Base-by-base conservation (phyloP, 2,329 filamentous ascomycete species). In the Gliomastix tumulicola region DNA sequence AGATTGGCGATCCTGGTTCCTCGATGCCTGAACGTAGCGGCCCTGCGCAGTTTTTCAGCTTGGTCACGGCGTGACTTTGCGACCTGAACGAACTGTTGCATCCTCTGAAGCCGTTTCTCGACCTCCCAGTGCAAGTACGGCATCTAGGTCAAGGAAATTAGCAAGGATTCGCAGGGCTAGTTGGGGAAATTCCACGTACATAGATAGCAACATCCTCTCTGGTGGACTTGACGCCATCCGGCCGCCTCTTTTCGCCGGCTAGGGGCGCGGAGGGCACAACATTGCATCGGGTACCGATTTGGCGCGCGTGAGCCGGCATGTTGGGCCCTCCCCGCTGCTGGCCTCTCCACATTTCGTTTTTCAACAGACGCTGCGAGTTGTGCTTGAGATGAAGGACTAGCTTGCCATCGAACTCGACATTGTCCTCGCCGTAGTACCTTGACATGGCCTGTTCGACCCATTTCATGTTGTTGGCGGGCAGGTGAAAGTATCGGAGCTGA, bases 391-490 rank as follows among this genome's bases (percentile, higher is more conserved):
- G 37, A 21, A 42, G 17, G 13, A 36, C 35, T 18, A 33, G 11
- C 20, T 39, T 37, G 15, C 35, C 30, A 27, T 47, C 43, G 27
- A 42, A 43, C 31, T 41, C 36, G 28, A 41, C 41, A 13, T 38
- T 37, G 18, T 45, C 39, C 35, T 49, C 47, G 18, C 38, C 39
- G 30, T 46, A 49, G 38, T 46, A 44, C 19, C 44, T 38, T 11
- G 39, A 39, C 15, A 45, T 45, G 28, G 43, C 44, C 31, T 50
- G 45, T 34, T 53, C 50, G 7, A 49, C 47, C 50, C 50, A 53
- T 27, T 41, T 38, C 50, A 53, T 53, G 34, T 50, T 51, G 37
- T 51, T 53, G 10, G 46, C 45, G 8, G 50, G 50, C 19, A 53
- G 36, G 34, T 53, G 48, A 25, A 51, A 47, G 36, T 50, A 50